phyloP scores from a whole-genome alignment of 139 green algal genomes.

The Marvania coccoides region DNA sequence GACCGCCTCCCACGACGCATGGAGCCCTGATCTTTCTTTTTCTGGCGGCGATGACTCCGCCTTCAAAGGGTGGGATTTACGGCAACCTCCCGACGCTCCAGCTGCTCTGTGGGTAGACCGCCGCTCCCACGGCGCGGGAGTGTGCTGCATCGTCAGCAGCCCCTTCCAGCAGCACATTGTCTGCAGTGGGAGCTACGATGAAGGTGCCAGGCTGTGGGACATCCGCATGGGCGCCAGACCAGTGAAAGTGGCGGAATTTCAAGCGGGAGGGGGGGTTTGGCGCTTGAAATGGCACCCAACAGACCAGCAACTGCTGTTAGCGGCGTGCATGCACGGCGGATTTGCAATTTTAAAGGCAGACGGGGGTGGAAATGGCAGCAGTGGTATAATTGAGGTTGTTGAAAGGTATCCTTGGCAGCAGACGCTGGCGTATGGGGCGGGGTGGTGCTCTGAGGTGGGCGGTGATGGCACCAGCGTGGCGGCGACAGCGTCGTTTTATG shows the following conservation, averaged over 20 bases:
- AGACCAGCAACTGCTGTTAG: conserved; percentile 45
- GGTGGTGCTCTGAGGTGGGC: conserved; percentile 22
- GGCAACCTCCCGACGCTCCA: background rate
- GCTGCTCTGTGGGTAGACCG: background rate
- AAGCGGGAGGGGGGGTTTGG: conserved; percentile 76
- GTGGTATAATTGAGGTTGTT: background rate
- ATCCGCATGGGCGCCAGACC: conserved; percentile 25
- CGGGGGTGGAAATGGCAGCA: background rate
- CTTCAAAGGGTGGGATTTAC: conserved; percentile 54
- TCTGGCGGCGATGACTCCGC: conserved; percentile 59
- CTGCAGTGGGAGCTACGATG: conserved; percentile 83
- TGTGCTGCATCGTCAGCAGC: conserved; percentile 68
- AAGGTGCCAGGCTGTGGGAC: conserved; percentile 77
- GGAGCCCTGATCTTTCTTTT: conserved; percentile 37
- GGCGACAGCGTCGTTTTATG: conserved; percentile 42
- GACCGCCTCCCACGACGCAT: conserved; percentile 32
- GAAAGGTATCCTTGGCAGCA: conserved; percentile 23
- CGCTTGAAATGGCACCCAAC: conserved; percentile 65
- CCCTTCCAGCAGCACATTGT: conserved; percentile 39
- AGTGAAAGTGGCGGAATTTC: conserved; percentile 16
- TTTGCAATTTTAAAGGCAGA: conserved; percentile 36
- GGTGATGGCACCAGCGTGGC: background rate
- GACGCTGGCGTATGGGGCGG: conserved; percentile 38
- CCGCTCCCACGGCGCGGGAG: conserved; percentile 63
- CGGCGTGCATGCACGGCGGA: conserved; percentile 80